phyloP scores from a whole-genome alignment of 176 grass and related monocot species.

The Carex pumila region DNA sequence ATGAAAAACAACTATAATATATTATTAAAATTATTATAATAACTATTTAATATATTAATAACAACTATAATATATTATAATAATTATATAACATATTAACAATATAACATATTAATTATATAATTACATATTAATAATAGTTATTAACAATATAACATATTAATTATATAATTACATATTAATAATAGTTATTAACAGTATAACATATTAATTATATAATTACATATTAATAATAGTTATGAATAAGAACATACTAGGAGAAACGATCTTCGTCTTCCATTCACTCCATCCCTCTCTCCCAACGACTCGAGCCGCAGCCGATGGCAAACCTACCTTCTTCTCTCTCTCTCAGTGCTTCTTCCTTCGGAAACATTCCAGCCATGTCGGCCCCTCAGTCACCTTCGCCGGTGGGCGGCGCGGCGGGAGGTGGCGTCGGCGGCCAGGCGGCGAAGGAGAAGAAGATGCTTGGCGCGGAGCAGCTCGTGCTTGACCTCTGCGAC shows the following conservation, averaged over 20 bases:
- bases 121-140: too few species aligned
- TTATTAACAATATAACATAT: too few species aligned
- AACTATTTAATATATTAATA: too few species aligned
- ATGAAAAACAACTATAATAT: too few species aligned
- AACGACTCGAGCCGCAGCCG: not conserved
- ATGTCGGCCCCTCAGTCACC: slow-evolving; percentile 11
- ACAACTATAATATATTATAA: too few species aligned
- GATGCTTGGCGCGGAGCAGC: slow-evolving; percentile 64
- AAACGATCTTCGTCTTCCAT: not conserved
- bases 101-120: too few species aligned
- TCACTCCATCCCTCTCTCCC: not conserved
- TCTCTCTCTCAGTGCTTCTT: slow-evolving; percentile 39
- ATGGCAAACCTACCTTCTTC: slow-evolving; percentile 64
- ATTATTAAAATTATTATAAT: too few species aligned
- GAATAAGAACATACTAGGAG: not conserved
- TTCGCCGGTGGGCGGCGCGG: not conserved
- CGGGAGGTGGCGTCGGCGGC: not conserved
- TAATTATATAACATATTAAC: too few species aligned
- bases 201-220: too few species aligned
- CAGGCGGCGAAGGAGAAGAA: slow-evolving; percentile 38
- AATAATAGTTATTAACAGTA: too few species aligned
- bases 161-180: too few species aligned
- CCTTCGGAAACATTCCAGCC: slow-evolving; percentile 15
- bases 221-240: too few species aligned
- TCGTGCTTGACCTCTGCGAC: slow-evolving; percentile 74